These are phyloP conservation scores for Moringa oleifera DNA, from an alignment of 345 rosid genomes.

Conservation along the genomic window DNA sequence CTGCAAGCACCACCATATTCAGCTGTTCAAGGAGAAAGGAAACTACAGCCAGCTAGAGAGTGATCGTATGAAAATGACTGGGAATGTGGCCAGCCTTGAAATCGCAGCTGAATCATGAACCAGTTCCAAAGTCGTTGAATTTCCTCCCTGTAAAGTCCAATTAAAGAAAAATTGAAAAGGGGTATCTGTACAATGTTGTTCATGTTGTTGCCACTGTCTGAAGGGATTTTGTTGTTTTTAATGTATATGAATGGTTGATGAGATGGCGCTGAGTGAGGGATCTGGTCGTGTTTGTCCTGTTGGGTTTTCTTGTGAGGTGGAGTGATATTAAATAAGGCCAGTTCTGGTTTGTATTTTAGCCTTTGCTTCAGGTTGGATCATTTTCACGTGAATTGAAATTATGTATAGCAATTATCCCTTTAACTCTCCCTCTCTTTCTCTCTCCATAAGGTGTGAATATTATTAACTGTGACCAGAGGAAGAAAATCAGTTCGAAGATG, in stretches of 20 bases:
- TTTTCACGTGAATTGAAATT: background rate
- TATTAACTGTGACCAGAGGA: too few relatives aligned
- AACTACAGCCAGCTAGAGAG: conserved; percentile 61
- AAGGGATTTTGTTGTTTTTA: background rate
- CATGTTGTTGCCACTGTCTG: conserved; percentile 5
- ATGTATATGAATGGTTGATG: too few relatives aligned
- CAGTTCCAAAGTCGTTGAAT: too few relatives aligned
- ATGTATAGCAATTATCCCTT: too few relatives aligned
- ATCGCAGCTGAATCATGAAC: conserved; percentile 28
- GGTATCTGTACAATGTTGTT: too few relatives aligned
- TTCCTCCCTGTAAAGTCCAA: background rate
- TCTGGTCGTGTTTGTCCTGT: background rate
- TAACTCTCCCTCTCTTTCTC: too few relatives aligned
- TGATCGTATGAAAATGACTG: conserved; percentile 22
- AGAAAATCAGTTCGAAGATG: too few relatives aligned
- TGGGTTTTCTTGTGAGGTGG: conserved; percentile 6
- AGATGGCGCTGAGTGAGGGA: background rate
- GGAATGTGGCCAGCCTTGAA: conserved; percentile 16
- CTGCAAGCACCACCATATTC: conserved; percentile 70
- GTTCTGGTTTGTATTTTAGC: conserved; percentile 7
- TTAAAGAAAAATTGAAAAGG: too few relatives aligned
- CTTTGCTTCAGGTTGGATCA: conserved; percentile 2
- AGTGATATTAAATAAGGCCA: conserved; percentile 6
- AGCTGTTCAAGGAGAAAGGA: conserved; percentile 61
- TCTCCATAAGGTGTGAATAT: too few relatives aligned